These are phyloP conservation scores for Lentinula aciculospora DNA, from an alignment of 768 basidiomycete species.

Conservation along the genomic window DNA sequence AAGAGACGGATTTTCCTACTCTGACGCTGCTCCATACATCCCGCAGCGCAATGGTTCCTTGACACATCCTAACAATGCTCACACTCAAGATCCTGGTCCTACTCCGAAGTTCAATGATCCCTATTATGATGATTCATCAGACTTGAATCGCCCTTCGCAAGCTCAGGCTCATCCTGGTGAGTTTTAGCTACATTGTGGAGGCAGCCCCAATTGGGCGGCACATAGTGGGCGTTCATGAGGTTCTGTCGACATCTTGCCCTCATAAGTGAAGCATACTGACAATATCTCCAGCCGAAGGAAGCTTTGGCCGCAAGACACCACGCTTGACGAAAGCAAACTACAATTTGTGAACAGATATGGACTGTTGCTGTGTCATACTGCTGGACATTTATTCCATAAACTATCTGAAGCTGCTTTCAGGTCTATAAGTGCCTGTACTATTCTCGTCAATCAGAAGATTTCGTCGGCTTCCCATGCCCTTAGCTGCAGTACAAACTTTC, in stretches of 20 bases:
- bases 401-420: not conserved
- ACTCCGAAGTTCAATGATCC: conserved; percentile 31
- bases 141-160: conserved; percentile 29
- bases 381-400: conserved; percentile 3
- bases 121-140: conserved; percentile 22
- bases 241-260: conserved; percentile 10
- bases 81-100: conserved; percentile 33
- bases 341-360: not conserved
- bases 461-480: conserved; percentile 5
- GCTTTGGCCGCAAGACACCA: conserved; percentile 38
- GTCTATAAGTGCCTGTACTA: not conserved
- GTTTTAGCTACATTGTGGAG: conserved; percentile 20
- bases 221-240: conserved; percentile 20
- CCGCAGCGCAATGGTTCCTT: conserved; percentile 16
- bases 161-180: conserved; percentile 44
- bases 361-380: not conserved
- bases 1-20: conserved; percentile 35
- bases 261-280: not conserved
- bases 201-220: conserved; percentile 19
- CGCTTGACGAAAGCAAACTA: conserved; percentile 13
- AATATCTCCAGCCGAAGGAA: conserved; percentile 31
- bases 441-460: conserved; percentile 2
- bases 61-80: conserved; percentile 19
- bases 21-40: conserved; percentile 26
- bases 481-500: not conserved